Conservation (phyloP, 495 filamentous ascomycete species). For the Neurospora sp. region DNA sequence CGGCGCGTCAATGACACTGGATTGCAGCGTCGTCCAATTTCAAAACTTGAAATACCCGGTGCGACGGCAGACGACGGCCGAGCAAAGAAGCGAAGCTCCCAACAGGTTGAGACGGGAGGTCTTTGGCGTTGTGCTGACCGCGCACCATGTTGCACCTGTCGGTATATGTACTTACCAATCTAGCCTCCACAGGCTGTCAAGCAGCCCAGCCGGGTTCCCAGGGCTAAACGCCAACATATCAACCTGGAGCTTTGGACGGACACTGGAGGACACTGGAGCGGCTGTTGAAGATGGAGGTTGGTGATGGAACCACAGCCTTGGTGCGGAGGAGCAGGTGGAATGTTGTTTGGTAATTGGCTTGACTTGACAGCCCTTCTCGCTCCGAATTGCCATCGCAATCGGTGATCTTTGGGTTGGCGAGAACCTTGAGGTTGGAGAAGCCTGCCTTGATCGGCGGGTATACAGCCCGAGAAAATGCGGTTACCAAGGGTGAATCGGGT, state of each 20-base stretch:
- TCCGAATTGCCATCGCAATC: neutral
- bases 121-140: neutral
- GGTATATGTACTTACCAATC: neutral
- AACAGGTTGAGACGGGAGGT: neutral
- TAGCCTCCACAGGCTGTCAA: neutral
- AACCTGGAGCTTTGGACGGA: neutral
- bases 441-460: neutral
- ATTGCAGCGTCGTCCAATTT: neutral
- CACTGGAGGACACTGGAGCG: neutral
- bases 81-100: neutral
- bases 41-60: neutral
- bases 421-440: neutral
- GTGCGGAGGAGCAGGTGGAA: neutral
- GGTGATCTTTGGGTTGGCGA: neutral
- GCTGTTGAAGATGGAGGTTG: conserved; percentile 4
- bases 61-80: neutral
- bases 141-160: neutral
- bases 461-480: neutral
- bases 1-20: neutral
- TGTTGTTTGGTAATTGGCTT: neutral
- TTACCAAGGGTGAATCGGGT: neutral
- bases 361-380: conserved; percentile 1
- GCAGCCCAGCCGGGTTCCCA: neutral
- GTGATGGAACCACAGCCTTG: neutral
- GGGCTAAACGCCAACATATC: neutral